These are phyloP conservation scores for sorghum (Sorghum bicolor) DNA, from an alignment of 176 grass and related monocot species.

Conservation along the genomic window Sorghum_bicolor_NCBIv3 NC_012871.2:15683501-15684000, in stretches of 20 bases:
- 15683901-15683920: background rate
- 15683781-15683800: background rate
- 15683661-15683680: too few species aligned
- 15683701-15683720: too few species aligned
- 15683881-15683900: background rate
- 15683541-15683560: too few species aligned
- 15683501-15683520: too few species aligned
- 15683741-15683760: background rate
- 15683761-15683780: background rate
- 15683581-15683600: too few species aligned
- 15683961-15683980: background rate
- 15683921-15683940: conserved; percentile 24
- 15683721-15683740: too few species aligned
- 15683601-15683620: too few species aligned
- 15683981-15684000: conserved; percentile 11
- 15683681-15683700: too few species aligned
- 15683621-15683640: too few species aligned
- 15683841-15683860: background rate
- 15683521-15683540: too few species aligned
- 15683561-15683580: too few species aligned
- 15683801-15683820: background rate
- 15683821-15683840: background rate
- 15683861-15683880: background rate
- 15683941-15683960: background rate
- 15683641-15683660: too few species aligned